Evolutionary conservation across 371 early-diverging fungal species (phyloP).

Genomic region (Mortierella sp.): DNA sequence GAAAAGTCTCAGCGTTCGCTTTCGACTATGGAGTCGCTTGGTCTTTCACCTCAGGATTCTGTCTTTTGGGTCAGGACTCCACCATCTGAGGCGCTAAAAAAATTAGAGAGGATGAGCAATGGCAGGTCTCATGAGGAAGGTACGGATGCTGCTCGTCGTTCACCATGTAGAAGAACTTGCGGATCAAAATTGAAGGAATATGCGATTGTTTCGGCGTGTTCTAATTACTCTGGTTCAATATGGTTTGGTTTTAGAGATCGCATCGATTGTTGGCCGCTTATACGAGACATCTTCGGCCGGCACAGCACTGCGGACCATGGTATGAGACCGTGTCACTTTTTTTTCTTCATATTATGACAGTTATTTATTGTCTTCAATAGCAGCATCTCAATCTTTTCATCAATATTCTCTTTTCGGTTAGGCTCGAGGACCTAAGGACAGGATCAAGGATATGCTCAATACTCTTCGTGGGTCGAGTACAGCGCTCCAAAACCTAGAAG

Average conservation of each 20-base stretch:
- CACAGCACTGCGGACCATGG: conserved; percentile 30
- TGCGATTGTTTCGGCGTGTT: not conserved
- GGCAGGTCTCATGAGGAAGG: conserved; percentile 51
- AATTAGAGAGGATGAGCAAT: conserved; percentile 21
- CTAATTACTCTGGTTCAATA: not conserved
- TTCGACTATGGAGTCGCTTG: conserved; percentile 39
- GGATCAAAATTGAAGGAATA: too few species aligned
- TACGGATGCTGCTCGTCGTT: not conserved
- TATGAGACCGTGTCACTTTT: not conserved
- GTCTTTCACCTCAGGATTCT: conserved; percentile 44
- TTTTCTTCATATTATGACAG: not conserved
- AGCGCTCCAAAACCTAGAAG: conserved; percentile 2
- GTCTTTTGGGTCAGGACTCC: conserved; percentile 54
- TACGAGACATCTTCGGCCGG: conserved; percentile 42
- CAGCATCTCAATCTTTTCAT: not conserved
- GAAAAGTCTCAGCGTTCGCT: conserved; percentile 11
- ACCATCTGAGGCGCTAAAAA: conserved; percentile 48
- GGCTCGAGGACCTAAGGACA: conserved; percentile 29
- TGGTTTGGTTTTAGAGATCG: not conserved
- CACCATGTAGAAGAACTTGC: not conserved
- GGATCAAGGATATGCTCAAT: conserved; percentile 46
- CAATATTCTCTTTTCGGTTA: not conserved
- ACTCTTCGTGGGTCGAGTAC: conserved; percentile 29
- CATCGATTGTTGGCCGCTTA: conserved; percentile 31
- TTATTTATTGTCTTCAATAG: not conserved